Percentiles rank a stretch among this genome's conserved stretches.
phyloP scores from a whole-genome alignment of 371 early-diverging fungal genomes.

The Mortierella sp. region DNA sequence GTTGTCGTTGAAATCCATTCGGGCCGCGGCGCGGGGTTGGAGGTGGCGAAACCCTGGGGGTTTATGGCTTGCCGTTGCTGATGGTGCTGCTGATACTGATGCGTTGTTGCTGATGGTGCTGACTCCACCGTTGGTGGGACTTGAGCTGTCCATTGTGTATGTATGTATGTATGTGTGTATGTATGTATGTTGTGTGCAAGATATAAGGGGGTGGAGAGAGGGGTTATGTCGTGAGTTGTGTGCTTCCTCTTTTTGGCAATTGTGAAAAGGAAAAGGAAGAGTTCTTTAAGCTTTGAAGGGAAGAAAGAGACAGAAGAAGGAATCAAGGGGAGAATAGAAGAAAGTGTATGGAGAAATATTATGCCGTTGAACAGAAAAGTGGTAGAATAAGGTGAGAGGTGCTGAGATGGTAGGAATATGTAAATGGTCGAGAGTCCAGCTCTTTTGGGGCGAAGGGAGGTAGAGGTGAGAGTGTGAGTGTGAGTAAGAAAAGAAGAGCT shows the following conservation, averaged over 20 bases:
- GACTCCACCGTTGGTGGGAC: neutral
- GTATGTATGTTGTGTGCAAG: neutral
- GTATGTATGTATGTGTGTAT: neutral
- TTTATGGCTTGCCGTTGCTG: slow-evolving; percentile 5
- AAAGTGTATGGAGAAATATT: neutral
- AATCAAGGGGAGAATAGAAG: neutral
- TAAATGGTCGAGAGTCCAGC: neutral
- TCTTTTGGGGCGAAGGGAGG: neutral
- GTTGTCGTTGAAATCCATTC: slow-evolving; percentile 30
- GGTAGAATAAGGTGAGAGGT: neutral
- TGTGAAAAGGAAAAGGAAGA: neutral
- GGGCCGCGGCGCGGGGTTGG: slow-evolving; percentile 47
- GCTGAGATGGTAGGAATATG: neutral
- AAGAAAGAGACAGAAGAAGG: neutral
- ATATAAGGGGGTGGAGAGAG: neutral
- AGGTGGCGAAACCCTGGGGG: slow-evolving; percentile 19
- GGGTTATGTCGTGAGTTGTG: neutral
- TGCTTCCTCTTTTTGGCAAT: neutral
- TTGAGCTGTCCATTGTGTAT: neutral
- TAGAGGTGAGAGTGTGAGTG: neutral
- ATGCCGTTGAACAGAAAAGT: neutral
- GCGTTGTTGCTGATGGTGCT: neutral
- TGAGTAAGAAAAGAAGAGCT: neutral
- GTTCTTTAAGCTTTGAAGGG: neutral
- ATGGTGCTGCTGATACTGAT: neutral